Evolutionary conservation across 2,329 filamentous ascomycete genomes (phyloP).

Genomic region (Catunica adiposa): DNA sequence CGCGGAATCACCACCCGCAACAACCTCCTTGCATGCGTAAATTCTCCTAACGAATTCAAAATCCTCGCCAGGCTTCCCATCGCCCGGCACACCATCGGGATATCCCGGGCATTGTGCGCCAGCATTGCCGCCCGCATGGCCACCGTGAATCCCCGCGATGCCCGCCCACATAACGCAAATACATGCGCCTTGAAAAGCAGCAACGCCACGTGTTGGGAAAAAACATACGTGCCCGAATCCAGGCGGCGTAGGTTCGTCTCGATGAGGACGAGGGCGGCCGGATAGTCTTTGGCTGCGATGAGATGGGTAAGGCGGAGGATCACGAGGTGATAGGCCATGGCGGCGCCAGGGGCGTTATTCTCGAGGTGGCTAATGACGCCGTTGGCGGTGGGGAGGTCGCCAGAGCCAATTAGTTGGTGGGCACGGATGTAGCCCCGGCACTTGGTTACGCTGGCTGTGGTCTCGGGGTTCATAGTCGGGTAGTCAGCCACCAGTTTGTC

Average conservation of each 20-base stretch:
- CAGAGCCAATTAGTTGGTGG: conserved; percentile 37
- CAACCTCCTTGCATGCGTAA: conserved; percentile 46
- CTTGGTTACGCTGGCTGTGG: conserved; percentile 27
- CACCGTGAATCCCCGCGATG: conserved; percentile 61
- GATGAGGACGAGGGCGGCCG: conserved; percentile 32
- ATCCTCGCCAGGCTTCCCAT: conserved; percentile 51
- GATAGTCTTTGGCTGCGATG: conserved; percentile 30
- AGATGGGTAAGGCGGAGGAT: conserved; percentile 36
- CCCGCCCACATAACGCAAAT: conserved; percentile 46
- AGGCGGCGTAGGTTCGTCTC: conserved; percentile 30
- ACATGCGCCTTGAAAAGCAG: conserved; percentile 58
- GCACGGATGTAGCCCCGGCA: conserved; percentile 52
- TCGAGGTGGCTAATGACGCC: conserved; percentile 34
- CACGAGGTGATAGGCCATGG: conserved; percentile 26
- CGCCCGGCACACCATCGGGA: conserved; percentile 57
- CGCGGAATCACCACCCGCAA: conserved; percentile 57
- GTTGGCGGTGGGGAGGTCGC: conserved; percentile 35
- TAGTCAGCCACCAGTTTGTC: conserved; percentile 16
- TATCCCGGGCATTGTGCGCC: conserved; percentile 50
- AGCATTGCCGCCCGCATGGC: conserved; percentile 59
- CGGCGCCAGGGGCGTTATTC: conserved; percentile 22
- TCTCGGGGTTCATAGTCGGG: background rate
- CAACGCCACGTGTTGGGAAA: conserved; percentile 53
- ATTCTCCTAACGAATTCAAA: conserved; percentile 54
- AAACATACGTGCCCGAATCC: conserved; percentile 27